Evolutionary conservation across 495 filamentous ascomycete species (phyloP), one percentile per base, ranked within the genome.

Genomic region (Xylaria intraflava): DNA sequence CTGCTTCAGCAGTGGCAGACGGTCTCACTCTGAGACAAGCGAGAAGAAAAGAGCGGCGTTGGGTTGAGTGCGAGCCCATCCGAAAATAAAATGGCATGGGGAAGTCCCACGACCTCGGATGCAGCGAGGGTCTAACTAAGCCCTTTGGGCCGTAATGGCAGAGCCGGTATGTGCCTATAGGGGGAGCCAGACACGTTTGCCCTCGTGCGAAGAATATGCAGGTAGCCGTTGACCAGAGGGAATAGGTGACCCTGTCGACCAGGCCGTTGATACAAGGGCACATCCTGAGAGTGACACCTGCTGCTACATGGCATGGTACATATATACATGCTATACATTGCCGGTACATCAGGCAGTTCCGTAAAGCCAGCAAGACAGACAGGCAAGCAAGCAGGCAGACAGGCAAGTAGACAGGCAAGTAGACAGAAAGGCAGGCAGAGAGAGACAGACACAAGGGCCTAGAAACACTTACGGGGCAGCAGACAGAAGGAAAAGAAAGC

Each of bases 141-240:
- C 41, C 17, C 46, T 26, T 53, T 53, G 51, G 43, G 51, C 51
- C 42, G 43, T 46, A 53, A 46, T 46, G 30, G 23, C 1, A 40
- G 26, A 49, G 44, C 36, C 45, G 29, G 12, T 35, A 43, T 43
- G 19, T 14, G 24, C 20, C 41, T 3, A 26, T 14, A 12, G 10
- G 20, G 6, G 12, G 14, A 43, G 2, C 35, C 10, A 43, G 50
- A 38, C 41, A 55, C 44, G 31, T 46, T 38, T 48, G 14, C 51
- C 12, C 36, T 38, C 36, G 49, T 55, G 52, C 52, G 49, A 47
- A 55, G 44, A 47, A 41, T 49, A 55, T 55, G 52, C 52, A 49
- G 44, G 19, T 17, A 20, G 7, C 45, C 52, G 50, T 6, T 2
- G 16, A 27, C 22, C 16, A 40, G 8, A 7, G 36, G 17, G 44